A percentile compares a stretch with the other conserved stretches of the same genome.
Conservation (phyloP, 805 yeast genomes). For the Kluyveromyces aestuarii region DNA sequence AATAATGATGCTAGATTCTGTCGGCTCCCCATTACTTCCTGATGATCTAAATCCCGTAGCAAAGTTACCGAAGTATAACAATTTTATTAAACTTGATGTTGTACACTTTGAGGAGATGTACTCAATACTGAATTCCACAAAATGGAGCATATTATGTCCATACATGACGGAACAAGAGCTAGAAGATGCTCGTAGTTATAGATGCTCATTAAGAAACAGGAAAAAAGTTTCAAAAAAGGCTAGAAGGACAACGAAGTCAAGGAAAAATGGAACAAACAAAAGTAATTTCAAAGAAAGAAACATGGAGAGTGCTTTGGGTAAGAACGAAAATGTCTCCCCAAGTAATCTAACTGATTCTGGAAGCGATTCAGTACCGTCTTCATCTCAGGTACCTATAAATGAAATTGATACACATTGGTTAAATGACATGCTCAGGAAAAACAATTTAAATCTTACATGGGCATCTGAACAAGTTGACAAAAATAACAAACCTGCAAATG, state of each 20-base stretch:
- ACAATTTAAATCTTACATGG: conserved; percentile 1
- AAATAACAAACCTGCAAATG: background rate
- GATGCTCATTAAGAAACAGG: background rate
- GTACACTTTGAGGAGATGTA: conserved; percentile 17
- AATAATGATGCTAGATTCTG: background rate
- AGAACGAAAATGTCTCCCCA: background rate
- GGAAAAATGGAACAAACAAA: background rate
- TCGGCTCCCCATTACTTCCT: background rate
- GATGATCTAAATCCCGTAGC: conserved; percentile 11
- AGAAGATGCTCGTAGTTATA: conserved; percentile 3
- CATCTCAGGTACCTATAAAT: conserved; percentile 4
- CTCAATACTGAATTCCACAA: conserved; percentile 8
- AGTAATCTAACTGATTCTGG: background rate
- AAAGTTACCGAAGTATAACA: conserved; percentile 19
- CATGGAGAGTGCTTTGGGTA: background rate
- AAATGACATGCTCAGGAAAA: conserved; percentile 3
- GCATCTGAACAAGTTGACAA: background rate
- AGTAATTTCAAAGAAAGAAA: background rate
- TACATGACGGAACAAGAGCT: conserved; percentile 4
- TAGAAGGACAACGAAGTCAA: background rate
- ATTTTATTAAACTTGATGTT: conserved; percentile 10
- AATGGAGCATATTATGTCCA: conserved; percentile 8
- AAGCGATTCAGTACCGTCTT: background rate
- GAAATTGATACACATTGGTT: conserved; percentile 10
- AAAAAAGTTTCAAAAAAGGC: background rate